phyloP scores from a whole-genome alignment of 2,329 filamentous ascomycete species.

The Metarhizium humberi region DNA sequence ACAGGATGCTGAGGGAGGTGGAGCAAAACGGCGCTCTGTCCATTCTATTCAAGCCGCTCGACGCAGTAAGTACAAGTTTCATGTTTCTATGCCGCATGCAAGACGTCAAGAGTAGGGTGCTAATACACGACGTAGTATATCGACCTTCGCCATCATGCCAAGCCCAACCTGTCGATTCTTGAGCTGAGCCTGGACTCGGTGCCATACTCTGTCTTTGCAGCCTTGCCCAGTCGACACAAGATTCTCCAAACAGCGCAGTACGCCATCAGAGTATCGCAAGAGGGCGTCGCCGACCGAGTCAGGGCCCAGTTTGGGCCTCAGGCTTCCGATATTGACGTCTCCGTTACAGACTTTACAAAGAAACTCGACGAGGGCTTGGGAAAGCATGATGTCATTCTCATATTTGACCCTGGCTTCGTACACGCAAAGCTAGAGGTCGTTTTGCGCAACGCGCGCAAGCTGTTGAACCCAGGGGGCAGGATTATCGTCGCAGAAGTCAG shows the following conservation, averaged over 20 bases:
- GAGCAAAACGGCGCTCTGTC: neutral
- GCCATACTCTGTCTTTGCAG: neutral
- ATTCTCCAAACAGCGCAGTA: neutral
- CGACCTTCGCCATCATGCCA: neutral
- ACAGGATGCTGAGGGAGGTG: neutral
- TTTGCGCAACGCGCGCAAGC: neutral
- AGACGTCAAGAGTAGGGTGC: neutral
- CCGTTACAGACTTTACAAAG: neutral
- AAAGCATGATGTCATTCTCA: neutral
- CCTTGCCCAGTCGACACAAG: neutral
- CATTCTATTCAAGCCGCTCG: neutral
- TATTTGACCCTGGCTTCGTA: neutral
- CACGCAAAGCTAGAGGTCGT: neutral
- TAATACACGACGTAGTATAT: neutral
- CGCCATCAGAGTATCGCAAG: neutral
- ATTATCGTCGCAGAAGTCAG: neutral
- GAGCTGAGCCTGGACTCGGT: neutral
- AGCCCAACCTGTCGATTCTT: neutral
- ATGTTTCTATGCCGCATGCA: neutral
- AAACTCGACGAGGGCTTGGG: neutral
- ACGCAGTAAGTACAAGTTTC: neutral
- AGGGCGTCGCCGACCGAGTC: neutral
- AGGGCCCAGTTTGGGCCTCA: neutral
- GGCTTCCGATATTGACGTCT: neutral
- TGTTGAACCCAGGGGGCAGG: neutral